A percentile compares a stretch with the other conserved stretches of the same genome.
These are phyloP conservation scores for Bremia lactucae DNA, from an alignment of 352 stramenopile genomes.

Conservation along the genomic window DNA sequence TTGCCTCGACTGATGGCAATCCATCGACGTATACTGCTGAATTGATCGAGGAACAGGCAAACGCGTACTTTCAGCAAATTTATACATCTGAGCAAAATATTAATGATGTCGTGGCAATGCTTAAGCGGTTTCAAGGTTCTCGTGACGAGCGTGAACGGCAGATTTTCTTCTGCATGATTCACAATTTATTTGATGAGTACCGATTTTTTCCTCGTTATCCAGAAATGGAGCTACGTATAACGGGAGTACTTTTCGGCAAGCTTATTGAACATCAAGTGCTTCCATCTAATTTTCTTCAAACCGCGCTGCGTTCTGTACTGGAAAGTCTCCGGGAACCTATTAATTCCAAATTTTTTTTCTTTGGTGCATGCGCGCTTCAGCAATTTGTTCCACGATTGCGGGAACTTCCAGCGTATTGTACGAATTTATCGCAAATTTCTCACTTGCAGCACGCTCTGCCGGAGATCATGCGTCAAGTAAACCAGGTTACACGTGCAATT, in stretches of 20 bases:
- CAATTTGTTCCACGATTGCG: constrained; percentile 96
- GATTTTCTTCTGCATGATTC: constrained; percentile 99
- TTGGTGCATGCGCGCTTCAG: constrained; percentile 96
- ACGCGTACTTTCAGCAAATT: constrained; percentile 98
- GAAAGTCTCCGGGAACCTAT: constrained; percentile 93
- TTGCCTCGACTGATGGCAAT: constrained; percentile 13
- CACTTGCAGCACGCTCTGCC: constrained; percentile 92
- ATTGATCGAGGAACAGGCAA: constrained; percentile 97
- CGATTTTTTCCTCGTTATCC: constrained; percentile 98
- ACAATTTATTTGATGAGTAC: constrained; percentile 99
- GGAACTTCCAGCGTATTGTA: constrained; percentile 96
- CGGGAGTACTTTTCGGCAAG: constrained; percentile 95
- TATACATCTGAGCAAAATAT: constrained; percentile 98
- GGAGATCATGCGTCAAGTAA: constrained; percentile 84
- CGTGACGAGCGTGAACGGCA: constrained; percentile 93
- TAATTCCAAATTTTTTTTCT: constrained; percentile 97
- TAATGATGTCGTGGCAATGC: constrained; percentile 95
- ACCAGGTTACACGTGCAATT: constrained; percentile 64
- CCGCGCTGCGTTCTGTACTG: constrained; percentile 94
- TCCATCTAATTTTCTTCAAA: constrained; percentile 95
- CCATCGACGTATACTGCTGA: constrained; percentile 69
- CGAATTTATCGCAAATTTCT: constrained; percentile 96
- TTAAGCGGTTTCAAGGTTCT: constrained; percentile 97
- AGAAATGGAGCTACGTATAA: constrained; percentile 98
- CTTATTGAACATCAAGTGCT: constrained; percentile 98